Conservation (phyloP, 2,329 filamentous ascomycete species). For the Botryotinia narcissicola region DNA sequence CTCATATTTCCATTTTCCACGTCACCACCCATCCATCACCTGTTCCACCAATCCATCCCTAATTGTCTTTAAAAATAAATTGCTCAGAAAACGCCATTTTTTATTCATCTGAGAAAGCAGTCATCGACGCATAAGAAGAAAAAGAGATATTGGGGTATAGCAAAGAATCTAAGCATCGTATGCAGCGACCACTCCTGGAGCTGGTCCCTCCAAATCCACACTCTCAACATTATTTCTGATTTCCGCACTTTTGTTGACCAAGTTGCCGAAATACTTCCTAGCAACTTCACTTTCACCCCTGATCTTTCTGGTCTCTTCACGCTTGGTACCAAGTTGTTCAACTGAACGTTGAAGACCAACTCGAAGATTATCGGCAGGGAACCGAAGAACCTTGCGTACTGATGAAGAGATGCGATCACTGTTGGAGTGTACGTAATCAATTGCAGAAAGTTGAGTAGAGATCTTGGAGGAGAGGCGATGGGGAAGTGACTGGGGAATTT, state of each 20-base stretch:
- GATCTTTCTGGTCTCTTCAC: conserved; percentile 80
- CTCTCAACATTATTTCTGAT: conserved; percentile 44
- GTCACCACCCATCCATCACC: not conserved
- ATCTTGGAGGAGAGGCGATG: conserved; percentile 83
- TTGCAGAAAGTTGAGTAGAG: conserved; percentile 69
- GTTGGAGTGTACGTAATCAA: conserved; percentile 93
- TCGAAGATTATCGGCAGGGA: conserved; percentile 82
- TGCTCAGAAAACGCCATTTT: conserved; percentile 14
- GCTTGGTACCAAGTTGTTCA: conserved; percentile 74
- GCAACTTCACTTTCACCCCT: conserved; percentile 82
- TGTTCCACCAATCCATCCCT: conserved; percentile 1
- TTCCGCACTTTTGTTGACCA: conserved; percentile 64
- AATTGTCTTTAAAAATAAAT: not conserved
- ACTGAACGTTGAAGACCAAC: conserved; percentile 80
- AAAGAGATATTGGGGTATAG: conserved; percentile 20
- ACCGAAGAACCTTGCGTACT: conserved; percentile 83
- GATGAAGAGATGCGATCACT: conserved; percentile 78
- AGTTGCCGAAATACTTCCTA: conserved; percentile 83
- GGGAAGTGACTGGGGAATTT: conserved; percentile 86
- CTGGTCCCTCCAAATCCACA: conserved; percentile 39
- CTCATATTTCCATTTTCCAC: conserved; percentile 14
- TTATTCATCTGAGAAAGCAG: not conserved
- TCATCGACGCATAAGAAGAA: conserved; percentile 15
- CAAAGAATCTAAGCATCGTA: conserved; percentile 33
- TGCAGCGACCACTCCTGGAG: conserved; percentile 37